Evolutionary conservation across 192 early-diverging fungal species (phyloP).

Genomic region (Pilaira anomala): DNA sequence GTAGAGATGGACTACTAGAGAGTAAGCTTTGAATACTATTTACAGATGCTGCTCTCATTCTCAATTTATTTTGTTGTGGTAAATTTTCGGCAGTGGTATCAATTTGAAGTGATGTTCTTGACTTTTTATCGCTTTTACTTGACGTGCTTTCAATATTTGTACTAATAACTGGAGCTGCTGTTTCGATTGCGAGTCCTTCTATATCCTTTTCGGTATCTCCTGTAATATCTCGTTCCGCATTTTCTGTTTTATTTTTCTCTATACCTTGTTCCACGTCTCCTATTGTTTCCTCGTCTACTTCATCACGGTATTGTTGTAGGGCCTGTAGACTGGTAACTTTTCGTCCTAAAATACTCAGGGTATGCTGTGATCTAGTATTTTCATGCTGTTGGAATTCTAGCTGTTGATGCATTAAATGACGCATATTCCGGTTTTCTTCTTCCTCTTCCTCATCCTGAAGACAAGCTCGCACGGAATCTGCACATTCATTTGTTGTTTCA

Average conservation of each 20-base stretch:
- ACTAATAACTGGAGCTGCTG: too few relatives aligned
- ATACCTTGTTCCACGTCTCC: too few relatives aligned
- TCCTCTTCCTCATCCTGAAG: background rate
- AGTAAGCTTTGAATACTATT: background rate
- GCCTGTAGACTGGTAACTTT: slow-evolving; percentile 32
- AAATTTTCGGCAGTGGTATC: too few relatives aligned
- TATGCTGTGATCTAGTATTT: slow-evolving; percentile 21
- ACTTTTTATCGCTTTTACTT: too few relatives aligned
- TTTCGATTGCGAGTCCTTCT: too few relatives aligned
- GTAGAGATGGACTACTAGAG: background rate
- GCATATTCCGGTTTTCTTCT: background rate
- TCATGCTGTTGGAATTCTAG: slow-evolving; percentile 13
- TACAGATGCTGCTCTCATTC: background rate
- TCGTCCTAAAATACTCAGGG: slow-evolving; percentile 27
- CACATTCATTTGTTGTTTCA: slow-evolving; percentile 24
- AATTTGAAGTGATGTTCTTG: too few relatives aligned
- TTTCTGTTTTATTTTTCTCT: too few relatives aligned
- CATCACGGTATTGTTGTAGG: slow-evolving; percentile 21
- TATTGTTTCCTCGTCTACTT: background rate
- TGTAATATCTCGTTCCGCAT: too few relatives aligned
- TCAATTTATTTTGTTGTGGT: too few relatives aligned
- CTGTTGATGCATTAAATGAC: background rate
- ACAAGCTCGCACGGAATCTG: slow-evolving; percentile 13
- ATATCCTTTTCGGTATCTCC: background rate
- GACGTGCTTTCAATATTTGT: too few relatives aligned